Base-by-base conservation (phyloP, 116 monocot species). In the Iris pallida region DNA sequence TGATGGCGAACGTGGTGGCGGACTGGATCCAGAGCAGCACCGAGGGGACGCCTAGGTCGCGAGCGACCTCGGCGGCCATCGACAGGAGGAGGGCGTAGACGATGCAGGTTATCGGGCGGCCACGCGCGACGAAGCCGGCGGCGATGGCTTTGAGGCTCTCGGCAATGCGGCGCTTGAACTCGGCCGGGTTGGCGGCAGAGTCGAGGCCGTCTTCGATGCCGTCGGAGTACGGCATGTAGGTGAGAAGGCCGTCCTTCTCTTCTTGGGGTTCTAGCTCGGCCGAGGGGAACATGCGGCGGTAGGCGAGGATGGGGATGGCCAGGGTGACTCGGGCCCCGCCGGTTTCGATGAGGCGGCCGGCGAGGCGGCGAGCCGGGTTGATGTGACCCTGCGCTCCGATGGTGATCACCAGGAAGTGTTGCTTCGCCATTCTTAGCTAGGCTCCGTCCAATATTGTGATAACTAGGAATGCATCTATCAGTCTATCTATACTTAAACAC, bases 341-440 rank as follows among this genome's bases (percentile, higher is more conserved):
- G 20, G 30, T 4, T 49, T 5, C 2, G 5, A 47, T 19, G 5
- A 82, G 77, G 7, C 42, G 58, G 18, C 16, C 20, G 18, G 78
- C 82, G 6, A 82, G 65, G 4, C 66, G 69, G 54, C 63, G 70
- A 0, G 49, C n/a, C 4, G 82, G 82, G 47, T 77, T 82, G 14
- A 82, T 64, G 64, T 82, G 69, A 18, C 82, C 45, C 30, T 77
- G 77, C 0, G 54, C 15, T 0, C 57, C 54, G 52, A 11, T 69
- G 16, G 69, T 9, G 18, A 82, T 73, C 15, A 82, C 3, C 53
- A 82, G 47, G 77, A 77, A 77, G 69, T 82, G 76, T 4, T 49
- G 65, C 16, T 5, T 30, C 30, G 30, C 30, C 30, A 30, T 30
- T 30, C 3, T 30, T 30, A n/a, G n/a, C n/a, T n/a, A 30, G 30